Conservation (phyloP, 495 filamentous ascomycete genomes). For the Penicillium roqueforti region DNA sequence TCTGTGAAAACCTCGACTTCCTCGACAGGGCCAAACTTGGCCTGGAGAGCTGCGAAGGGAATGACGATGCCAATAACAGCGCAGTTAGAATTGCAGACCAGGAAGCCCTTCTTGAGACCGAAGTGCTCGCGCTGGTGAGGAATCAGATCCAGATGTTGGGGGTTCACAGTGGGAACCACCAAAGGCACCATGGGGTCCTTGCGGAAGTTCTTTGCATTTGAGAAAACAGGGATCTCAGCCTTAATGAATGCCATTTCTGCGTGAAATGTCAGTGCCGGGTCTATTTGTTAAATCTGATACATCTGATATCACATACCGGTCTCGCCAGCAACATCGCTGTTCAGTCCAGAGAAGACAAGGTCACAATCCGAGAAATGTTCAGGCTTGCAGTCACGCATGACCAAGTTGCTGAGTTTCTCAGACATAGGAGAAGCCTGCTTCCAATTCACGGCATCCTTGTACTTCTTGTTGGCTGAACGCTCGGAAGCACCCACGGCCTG, state of each 20-base stretch:
- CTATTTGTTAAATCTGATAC: background rate
- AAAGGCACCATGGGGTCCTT: conserved; percentile 78
- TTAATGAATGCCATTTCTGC: conserved; percentile 76
- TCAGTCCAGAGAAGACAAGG: conserved; percentile 83
- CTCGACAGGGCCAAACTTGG: conserved; percentile 69
- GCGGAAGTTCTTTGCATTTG: conserved; percentile 87
- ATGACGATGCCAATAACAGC: conserved; percentile 86
- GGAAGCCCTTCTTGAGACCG: conserved; percentile 68
- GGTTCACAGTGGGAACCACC: conserved; percentile 81
- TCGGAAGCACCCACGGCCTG: conserved; percentile 76
- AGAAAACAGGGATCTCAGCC: conserved; percentile 75
- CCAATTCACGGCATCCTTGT: conserved; percentile 79
- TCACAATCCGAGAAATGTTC: conserved; percentile 77
- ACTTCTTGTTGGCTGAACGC: conserved; percentile 75
- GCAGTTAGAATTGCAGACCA: conserved; percentile 90
- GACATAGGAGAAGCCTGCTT: conserved; percentile 76
- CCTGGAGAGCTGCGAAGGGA: conserved; percentile 78
- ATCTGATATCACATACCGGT: conserved; percentile 49
- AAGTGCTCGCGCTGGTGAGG: conserved; percentile 67
- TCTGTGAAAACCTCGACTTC: conserved; percentile 79
- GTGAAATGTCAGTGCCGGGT: background rate
- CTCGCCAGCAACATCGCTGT: conserved; percentile 77
- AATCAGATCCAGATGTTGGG: conserved; percentile 71
- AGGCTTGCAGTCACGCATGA: conserved; percentile 71
- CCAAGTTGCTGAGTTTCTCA: conserved; percentile 58